Evolutionary conservation across 257 asterid genomes (phyloP), one percentile per base, ranked within the genome.

Genomic region (Voacanga thouarsii): DNA sequence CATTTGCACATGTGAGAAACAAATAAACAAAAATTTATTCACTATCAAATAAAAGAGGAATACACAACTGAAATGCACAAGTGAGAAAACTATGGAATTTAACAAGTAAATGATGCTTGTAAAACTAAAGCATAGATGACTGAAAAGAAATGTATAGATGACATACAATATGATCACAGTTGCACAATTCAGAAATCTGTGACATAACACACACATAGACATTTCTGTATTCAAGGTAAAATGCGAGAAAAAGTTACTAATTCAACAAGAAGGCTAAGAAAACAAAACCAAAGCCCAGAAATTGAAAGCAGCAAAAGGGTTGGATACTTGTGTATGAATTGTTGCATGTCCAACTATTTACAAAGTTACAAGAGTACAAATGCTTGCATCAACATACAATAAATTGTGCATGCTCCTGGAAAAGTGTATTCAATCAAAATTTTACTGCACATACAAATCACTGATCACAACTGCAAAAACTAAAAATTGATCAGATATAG

Each of bases 341-440:
- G 59, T 19, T 76, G 79, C 79, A 76, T 76, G 79, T 28, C 28
- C 68, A 28, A 64, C 7, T n/a, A 47, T 3, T 10, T 1, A 28
- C 19, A 60, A 7, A 2, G 28, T 37, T 10, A 75, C 14, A 2
- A 12, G 45, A 55, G 10, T 37, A 53, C 4, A 21, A 41, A 53
- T 73, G 12, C 72, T 67, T 19, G 8, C 41, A 39, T 23, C 69
- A 63, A 39, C 50, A 19, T 2, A 6, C 33, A 19, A 33, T 7
- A 67, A 63, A 11, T 63, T 12, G 9, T n/a, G 44, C 51, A 67
- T 14, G 15, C 16, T 67, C 53, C 72, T 43, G 50, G 53, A 67
- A 67, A 41, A 16, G 51, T 19, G 18, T 16, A 4, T 67, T 2
- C 6, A 21, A 41, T 39, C 30, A 41, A 67, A 41, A 39, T 41